Base-by-base conservation (phyloP, 208 protist genomes). In the Wallacemonas rigidus region DNA sequence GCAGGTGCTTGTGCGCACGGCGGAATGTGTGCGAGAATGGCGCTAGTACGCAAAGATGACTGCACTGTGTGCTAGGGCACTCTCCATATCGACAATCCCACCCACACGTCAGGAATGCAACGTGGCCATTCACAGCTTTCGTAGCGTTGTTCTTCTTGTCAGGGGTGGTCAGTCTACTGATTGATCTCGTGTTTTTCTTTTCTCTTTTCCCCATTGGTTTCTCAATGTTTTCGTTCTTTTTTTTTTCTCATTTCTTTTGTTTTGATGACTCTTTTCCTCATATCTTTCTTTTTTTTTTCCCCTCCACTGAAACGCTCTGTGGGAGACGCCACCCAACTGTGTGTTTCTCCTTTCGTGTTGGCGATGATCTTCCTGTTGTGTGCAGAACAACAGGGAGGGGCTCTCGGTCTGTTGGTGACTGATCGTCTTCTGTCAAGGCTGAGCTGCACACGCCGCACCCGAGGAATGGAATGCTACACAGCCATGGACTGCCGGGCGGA, bases 271-370 rank as follows among this genome's bases (percentile, higher is more conserved):
- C 58, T 43, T 63, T 63, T 26, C n/a, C 17, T 44, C 51, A n/a
- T 65, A 51, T 65, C 51, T 4, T 64, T 68, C 61, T 43, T 71
- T 56, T 71, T 12, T 36, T 45, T 35, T 60, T 17, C n/a, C 47
- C 55, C 5, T 38, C 61, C 56, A 35, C 43, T 41, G 56, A 50
- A n/a, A 41, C 69, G 14, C 40, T 60, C 45, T 17, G 35, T 45
- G 45, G 12, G 12, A 6, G 45, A 12, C 12, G 12, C 8, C 8
- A 38, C 26, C 26, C 72, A 11, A 5, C 55, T 68, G 47, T 47
- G 58, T 44, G 63, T 54, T 71, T 56, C 58, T 56, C 36, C 14
- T 35, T 26, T 3, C 47, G 53, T 44, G 15, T 8, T 67, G 26
- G 17, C 69, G 58, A 38, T 26, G 40, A 43, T 43, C 43, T 45